Percentiles rank a stretch among this genome's conserved stretches.
Conservation (phyloP, 2,329 filamentous ascomycete genomes). For the Xylariomycetidae sp. region DNA sequence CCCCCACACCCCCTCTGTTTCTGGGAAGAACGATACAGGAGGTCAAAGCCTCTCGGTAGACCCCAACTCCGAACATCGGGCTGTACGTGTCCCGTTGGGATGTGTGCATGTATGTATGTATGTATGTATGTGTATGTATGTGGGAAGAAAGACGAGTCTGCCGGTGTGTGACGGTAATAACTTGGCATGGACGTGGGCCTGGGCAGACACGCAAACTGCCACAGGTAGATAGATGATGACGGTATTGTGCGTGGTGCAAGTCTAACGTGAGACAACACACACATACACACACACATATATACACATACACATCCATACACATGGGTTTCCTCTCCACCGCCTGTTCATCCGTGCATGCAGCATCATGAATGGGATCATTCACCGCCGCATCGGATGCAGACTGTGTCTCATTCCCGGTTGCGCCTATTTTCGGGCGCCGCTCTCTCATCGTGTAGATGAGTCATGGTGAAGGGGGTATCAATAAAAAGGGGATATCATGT, state of each 20-base stretch:
- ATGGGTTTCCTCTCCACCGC: slow-evolving; percentile 7
- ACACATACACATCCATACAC: slow-evolving; percentile 8
- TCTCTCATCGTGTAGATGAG: slow-evolving; percentile 8
- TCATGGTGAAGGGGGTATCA: slow-evolving; percentile 10
- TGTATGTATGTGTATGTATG: neutral
- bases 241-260: too few species aligned
- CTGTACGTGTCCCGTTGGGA: too few species aligned
- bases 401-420: slow-evolving; percentile 8
- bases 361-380: slow-evolving; percentile 3
- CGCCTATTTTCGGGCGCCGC: slow-evolving; percentile 5
- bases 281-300: slow-evolving; percentile 9
- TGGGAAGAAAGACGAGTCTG: too few species aligned
- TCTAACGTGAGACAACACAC: slow-evolving; percentile 1
- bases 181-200: too few species aligned
- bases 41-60: too few species aligned
- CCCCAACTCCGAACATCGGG: too few species aligned
- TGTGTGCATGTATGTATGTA: neutral
- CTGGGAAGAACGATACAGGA: too few species aligned
- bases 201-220: too few species aligned
- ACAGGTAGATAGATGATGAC: too few species aligned
- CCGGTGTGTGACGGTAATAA: too few species aligned
- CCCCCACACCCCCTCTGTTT: too few species aligned
- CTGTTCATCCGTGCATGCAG: too few species aligned
- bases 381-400: slow-evolving; percentile 2
- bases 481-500: slow-evolving; percentile 13